A percentile compares a stretch with the other conserved stretches of the same genome.
These are phyloP conservation scores for Westerdykella aurantiaca DNA, from an alignment of 2,329 filamentous ascomycete species.

Conservation along the genomic window DNA sequence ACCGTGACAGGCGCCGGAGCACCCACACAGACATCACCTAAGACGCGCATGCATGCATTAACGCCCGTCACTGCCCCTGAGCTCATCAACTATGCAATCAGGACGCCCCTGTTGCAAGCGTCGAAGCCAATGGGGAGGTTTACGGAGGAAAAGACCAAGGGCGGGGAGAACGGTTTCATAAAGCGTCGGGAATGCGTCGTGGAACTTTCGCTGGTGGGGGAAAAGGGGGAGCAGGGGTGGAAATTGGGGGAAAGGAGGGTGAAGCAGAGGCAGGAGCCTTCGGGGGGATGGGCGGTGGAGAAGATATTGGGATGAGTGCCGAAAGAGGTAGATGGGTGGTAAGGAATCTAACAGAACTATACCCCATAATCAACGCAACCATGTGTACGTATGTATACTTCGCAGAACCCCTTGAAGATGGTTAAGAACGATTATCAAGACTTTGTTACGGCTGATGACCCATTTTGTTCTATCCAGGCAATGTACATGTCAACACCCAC, in stretches of 20 bases:
- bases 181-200: slow-evolving; percentile 73
- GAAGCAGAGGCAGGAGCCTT: slow-evolving; percentile 66
- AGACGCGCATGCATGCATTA: slow-evolving; percentile 81
- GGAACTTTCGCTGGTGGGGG: slow-evolving; percentile 67
- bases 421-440: no score
- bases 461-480: no score
- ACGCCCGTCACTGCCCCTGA: slow-evolving; percentile 72
- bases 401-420: no score
- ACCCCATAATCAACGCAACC: no score
- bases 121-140: slow-evolving; percentile 90
- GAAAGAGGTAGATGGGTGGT: not conserved
- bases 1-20: slow-evolving; percentile 27
- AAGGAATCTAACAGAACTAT: no score
- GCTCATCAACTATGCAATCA: slow-evolving; percentile 71
- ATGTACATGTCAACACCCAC: no score
- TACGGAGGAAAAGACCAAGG: slow-evolving; percentile 37
- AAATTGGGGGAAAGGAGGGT: slow-evolving; percentile 81
- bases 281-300: slow-evolving; percentile 68
- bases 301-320: slow-evolving; percentile 38
- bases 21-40: slow-evolving; percentile 32
- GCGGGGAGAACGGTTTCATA: slow-evolving; percentile 42
- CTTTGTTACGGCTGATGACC: no score
- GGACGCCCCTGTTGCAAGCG: slow-evolving; percentile 75
- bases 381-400: no score
- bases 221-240: slow-evolving; percentile 67